phyloP scores from a whole-genome alignment of 164 flowering plant species.

The Nelumbo lutea region DNA sequence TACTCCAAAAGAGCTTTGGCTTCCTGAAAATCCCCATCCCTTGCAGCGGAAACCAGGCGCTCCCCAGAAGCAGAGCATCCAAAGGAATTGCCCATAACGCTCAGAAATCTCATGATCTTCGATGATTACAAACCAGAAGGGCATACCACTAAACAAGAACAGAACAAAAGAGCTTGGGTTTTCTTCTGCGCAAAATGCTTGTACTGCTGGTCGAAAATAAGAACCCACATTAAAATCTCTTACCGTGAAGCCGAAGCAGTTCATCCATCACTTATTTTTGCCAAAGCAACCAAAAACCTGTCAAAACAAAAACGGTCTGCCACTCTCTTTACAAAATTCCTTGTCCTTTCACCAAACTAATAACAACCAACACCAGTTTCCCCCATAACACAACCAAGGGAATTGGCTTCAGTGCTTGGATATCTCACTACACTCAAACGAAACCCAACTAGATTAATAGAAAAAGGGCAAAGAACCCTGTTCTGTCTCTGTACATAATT shows the following conservation, averaged over 20 bases:
- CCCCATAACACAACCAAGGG: neutral
- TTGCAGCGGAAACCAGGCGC: conserved; percentile 91
- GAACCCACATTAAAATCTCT: no score
- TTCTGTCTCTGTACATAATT: conserved; percentile 1
- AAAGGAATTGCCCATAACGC: conserved; percentile 82
- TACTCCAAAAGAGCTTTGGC: conserved; percentile 86
- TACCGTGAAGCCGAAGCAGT: no score
- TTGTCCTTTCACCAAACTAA: conserved; percentile 4
- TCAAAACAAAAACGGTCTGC: neutral
- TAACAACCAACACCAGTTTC: conserved; percentile 9
- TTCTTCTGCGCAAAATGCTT: no score
- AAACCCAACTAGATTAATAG: neutral
- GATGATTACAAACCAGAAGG: neutral
- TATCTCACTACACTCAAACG: conserved; percentile 11
- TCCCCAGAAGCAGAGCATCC: conserved; percentile 98
- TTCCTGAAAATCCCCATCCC: conserved; percentile 95
- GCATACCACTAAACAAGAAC: neutral
- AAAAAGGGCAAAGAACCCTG: no score
- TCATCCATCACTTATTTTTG: no score
- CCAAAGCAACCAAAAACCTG: neutral
- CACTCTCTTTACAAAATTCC: neutral
- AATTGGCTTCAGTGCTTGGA: conserved; percentile 17
- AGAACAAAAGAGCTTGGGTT: neutral
- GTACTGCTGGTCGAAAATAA: no score
- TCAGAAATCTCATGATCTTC: conserved; percentile 46